phyloP scores from a whole-genome alignment of 208 protist species.

The Leishmania martiniquensis region DNA sequence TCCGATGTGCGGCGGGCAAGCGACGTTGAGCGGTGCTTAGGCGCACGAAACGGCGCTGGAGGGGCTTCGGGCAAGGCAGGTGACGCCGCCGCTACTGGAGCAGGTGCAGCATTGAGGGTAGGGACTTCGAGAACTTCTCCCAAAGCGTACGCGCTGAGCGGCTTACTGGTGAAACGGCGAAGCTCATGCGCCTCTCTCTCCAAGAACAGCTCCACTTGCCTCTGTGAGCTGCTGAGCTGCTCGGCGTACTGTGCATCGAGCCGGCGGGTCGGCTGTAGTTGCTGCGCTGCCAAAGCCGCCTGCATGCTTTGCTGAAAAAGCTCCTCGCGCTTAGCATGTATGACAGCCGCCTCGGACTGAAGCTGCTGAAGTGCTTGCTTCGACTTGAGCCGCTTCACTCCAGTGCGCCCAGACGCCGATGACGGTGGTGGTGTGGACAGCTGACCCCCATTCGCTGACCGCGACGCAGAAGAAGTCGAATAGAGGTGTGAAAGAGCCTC shows the following conservation, averaged over 20 bases:
- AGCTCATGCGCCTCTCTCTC: conserved; percentile 43
- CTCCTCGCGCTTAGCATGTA: conserved; percentile 32
- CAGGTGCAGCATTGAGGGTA: neutral
- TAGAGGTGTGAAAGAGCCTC: conserved; percentile 19
- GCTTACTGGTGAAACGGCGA: conserved; percentile 57
- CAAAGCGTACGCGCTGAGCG: conserved; percentile 63
- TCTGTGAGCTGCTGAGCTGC: conserved; percentile 38
- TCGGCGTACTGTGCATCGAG: conserved; percentile 34
- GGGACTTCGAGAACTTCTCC: conserved; percentile 60
- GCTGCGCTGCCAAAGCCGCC: conserved; percentile 34
- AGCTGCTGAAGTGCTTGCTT: conserved; percentile 30
- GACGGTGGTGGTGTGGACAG: conserved; percentile 1
- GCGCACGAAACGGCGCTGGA: conserved; percentile 1
- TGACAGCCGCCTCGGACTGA: conserved; percentile 29
- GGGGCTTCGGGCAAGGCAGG: neutral
- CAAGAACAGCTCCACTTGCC: conserved; percentile 38
- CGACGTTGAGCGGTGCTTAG: conserved; percentile 8
- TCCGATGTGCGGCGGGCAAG: conserved; percentile 10
- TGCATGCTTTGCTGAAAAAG: conserved; percentile 47
- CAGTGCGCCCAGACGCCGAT: neutral
- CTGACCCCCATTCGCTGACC: neutral
- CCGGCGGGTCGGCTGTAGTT: conserved; percentile 44
- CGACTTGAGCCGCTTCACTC: conserved; percentile 17
- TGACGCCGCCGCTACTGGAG: conserved; percentile 2
- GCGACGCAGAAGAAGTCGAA: neutral